Evolutionary conservation across 441 rosid genomes (phyloP).

Genomic region (Pelargonium australe): DNA sequence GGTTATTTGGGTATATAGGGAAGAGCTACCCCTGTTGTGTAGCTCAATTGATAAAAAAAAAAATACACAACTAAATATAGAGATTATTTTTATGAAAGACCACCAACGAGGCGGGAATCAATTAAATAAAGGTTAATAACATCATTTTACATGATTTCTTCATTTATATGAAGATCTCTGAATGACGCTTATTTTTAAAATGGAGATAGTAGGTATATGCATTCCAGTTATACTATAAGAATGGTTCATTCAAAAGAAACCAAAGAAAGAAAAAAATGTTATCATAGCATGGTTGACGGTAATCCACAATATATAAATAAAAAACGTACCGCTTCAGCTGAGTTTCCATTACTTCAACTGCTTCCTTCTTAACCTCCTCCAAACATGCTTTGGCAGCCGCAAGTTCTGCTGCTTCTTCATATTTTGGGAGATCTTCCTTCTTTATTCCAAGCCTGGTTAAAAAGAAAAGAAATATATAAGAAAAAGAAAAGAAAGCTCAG

Average conservation of each 20-base stretch:
- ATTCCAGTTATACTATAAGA: neutral
- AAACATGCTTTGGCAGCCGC: conserved; percentile 84
- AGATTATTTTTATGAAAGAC: too few relatives aligned
- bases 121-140: too few relatives aligned
- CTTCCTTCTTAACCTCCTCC: conserved; percentile 85
- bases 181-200: too few relatives aligned
- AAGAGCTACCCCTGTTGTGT: too few relatives aligned
- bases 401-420: conserved; percentile 70
- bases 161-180: too few relatives aligned
- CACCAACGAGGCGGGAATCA: too few relatives aligned
- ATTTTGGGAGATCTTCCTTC: conserved; percentile 85
- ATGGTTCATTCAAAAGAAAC: neutral
- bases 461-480: neutral
- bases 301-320: neutral
- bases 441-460: conserved; percentile 69
- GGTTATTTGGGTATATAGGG: too few relatives aligned
- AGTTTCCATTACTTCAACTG: conserved; percentile 82
- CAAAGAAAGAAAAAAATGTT: neutral
- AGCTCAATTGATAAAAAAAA: too few relatives aligned
- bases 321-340: conserved; percentile 67
- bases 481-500: too few relatives aligned
- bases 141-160: too few relatives aligned
- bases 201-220: too few relatives aligned
- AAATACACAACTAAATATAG: too few relatives aligned
- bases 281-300: neutral